Base-by-base conservation (phyloP, 371 early-diverging fungal species). In the Parasitella parasitica region DNA sequence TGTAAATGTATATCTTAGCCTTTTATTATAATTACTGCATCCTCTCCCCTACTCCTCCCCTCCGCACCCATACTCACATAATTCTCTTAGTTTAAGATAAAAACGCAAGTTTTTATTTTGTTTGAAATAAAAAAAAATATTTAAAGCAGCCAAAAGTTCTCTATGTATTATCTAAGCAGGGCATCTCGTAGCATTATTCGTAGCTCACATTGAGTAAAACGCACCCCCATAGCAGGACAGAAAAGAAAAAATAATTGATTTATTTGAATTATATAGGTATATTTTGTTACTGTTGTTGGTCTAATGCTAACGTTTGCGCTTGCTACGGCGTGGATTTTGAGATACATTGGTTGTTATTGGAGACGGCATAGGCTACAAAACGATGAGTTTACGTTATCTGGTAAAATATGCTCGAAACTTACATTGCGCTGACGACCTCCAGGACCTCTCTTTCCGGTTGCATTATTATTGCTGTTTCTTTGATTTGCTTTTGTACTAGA, bases 371-470 rank as follows among this genome's bases (percentile, higher is more conserved):
- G 24, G 46, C 13, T 46, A n/a, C n/a, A n/a, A n/a, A n/a, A n/a
- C n/a, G n/a, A n/a, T n/a, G n/a, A n/a, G n/a, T n/a, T n/a, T n/a
- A n/a, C n/a, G n/a, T n/a, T n/a, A n/a, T n/a, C n/a, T n/a, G n/a
- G n/a, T n/a, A n/a, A n/a, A n/a, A n/a, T n/a, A n/a, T n/a, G n/a
- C n/a, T n/a, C n/a, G n/a, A n/a, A 12, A 46, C 46, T 46, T 46
- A 46, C 46, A 22, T 46, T 46, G 46, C 46, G 46, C 24, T 46
- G 46, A 24, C 46, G 46, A 22, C 46, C 24, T 36, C 53, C 55
- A n/a, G 37, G 39, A 1, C 55, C 55, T 55, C 55, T 36, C 22
- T 39, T 55, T 38, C 55, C 24, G 16, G 54, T 53, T 34, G 36
- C 54, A 30, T 15, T 53, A 13, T 53, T 53, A 13, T 53, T 53